phyloP scores from a whole-genome alignment of 176 grass and related monocot species.

The Aechmea fasciata region DNA sequence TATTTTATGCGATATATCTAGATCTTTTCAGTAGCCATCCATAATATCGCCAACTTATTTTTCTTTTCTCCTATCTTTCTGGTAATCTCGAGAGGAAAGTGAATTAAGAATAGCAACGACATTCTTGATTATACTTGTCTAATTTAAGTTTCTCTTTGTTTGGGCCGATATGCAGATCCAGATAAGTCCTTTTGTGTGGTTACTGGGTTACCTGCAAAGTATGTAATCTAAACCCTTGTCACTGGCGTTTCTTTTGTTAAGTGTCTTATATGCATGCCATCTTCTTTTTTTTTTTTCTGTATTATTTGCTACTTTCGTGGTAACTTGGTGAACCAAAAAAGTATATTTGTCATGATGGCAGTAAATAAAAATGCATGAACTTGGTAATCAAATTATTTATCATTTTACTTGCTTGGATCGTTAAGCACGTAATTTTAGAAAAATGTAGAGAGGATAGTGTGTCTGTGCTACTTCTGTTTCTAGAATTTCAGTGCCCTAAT shows the following conservation, averaged over 20 bases:
- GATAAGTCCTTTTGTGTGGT: conserved; percentile 65
- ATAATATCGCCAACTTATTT: too few relatives aligned
- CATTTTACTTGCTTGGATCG: too few relatives aligned
- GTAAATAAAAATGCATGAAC: too few relatives aligned
- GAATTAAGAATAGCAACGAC: background rate
- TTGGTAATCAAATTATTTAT: too few relatives aligned
- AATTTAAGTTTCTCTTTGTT: background rate
- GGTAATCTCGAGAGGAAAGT: background rate
- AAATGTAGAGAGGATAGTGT: too few relatives aligned
- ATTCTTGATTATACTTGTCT: background rate
- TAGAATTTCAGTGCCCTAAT: too few relatives aligned
- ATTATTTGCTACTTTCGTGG: background rate
- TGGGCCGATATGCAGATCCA: conserved; percentile 43
- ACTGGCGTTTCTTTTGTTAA: background rate
- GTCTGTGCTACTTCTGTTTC: too few relatives aligned
- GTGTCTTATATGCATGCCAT: background rate
- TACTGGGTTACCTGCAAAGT: conserved; percentile 83
- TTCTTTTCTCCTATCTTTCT: background rate
- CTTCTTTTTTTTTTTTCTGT: conserved; percentile 5
- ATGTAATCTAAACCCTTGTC: conserved; percentile 26
- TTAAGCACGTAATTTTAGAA: too few relatives aligned
- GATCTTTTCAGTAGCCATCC: too few relatives aligned
- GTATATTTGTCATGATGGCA: background rate
- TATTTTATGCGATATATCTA: too few relatives aligned
- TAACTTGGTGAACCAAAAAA: background rate